phyloP scores from a whole-genome alignment of 257 asterid species.

The Solanum pinnatisectum region DNA sequence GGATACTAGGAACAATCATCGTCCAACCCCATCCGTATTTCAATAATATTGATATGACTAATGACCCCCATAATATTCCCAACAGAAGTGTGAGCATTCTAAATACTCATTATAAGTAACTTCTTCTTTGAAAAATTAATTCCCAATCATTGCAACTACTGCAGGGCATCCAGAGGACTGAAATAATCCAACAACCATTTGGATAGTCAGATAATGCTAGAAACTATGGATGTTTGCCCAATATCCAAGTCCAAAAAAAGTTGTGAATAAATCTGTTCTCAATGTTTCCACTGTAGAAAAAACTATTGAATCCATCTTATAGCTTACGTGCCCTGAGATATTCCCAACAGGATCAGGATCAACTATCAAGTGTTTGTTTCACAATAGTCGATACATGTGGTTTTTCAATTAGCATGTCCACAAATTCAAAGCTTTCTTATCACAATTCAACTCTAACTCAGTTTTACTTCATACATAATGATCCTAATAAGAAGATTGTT shows the following conservation, averaged over 20 bases:
- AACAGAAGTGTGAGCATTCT: slow-evolving; percentile 94
- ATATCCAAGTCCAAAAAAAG: too few relatives aligned
- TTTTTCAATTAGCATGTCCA: slow-evolving; percentile 72
- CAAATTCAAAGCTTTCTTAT: too few relatives aligned
- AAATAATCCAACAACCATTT: slow-evolving; percentile 86
- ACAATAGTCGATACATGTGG: slow-evolving; percentile 52
- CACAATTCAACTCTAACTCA: too few relatives aligned
- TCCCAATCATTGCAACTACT: slow-evolving; percentile 87
- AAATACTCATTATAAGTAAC: slow-evolving; percentile 92
- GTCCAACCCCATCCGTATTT: slow-evolving; percentile 97
- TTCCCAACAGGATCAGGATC: slow-evolving; percentile 63
- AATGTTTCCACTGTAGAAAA: too few relatives aligned
- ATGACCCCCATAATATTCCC: slow-evolving; percentile 80
- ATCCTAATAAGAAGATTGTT: too few relatives aligned
- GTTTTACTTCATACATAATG: too few relatives aligned
- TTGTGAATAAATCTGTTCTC: too few relatives aligned
- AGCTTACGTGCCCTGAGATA: too few relatives aligned
- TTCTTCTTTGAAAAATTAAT: slow-evolving; percentile 92
- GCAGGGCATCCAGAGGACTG: slow-evolving; percentile 99
- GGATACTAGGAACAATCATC: slow-evolving; percentile 62
- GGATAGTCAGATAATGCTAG: slow-evolving; percentile 57
- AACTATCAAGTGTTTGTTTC: slow-evolving; percentile 54
- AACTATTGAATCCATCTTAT: too few relatives aligned
- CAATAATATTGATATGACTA: slow-evolving; percentile 66
- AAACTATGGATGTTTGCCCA: slow-evolving; percentile 69